phyloP scores from a whole-genome alignment of 2,329 filamentous ascomycete species.

The Thelonectria discophora region DNA sequence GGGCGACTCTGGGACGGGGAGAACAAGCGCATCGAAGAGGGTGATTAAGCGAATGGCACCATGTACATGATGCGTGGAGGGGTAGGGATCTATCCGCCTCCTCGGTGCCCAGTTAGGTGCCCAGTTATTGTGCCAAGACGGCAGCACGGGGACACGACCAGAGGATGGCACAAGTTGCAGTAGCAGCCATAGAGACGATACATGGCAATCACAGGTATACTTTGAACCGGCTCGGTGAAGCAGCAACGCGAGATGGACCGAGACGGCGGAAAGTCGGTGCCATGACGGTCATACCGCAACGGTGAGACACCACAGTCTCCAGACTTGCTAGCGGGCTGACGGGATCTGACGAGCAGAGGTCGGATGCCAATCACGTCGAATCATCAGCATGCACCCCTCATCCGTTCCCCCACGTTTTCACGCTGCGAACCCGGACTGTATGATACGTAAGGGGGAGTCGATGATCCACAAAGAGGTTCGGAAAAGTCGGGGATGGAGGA shows the following conservation, averaged over 20 bases:
- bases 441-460: constrained; percentile 12
- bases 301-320: background rate
- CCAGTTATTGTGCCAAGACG: background rate
- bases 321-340: background rate
- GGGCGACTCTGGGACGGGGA: constrained; percentile 53
- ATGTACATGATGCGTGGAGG: background rate
- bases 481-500: constrained; percentile 11
- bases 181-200: background rate
- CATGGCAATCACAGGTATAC: background rate
- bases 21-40: constrained; percentile 31
- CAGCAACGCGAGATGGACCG: background rate
- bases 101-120: background rate
- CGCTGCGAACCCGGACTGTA: constrained; percentile 15
- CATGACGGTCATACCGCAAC: background rate
- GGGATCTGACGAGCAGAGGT: background rate
- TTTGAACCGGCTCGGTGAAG: background rate
- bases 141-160: background rate
- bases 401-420: constrained; percentile 26
- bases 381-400: constrained; percentile 24
- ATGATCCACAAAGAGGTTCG: constrained; percentile 18
- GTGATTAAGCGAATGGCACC: background rate
- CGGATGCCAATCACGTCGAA: constrained; percentile 12
- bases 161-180: background rate
- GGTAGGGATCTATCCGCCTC: background rate
- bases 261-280: no score